phyloP scores from a whole-genome alignment of 768 basidiomycete genomes.

The Suillus bovinus region DNA sequence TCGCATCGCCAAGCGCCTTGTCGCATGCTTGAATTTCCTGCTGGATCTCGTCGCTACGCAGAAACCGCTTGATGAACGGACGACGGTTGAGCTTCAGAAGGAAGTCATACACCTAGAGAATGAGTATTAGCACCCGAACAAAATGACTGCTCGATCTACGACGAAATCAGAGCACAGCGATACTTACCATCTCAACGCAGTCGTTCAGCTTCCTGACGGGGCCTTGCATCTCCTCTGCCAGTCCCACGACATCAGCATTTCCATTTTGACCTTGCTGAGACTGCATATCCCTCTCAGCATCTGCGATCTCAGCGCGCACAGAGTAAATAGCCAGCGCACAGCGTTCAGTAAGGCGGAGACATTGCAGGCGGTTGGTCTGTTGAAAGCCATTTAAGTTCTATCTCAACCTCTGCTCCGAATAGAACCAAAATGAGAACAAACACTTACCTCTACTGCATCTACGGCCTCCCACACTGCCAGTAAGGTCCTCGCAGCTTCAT shows the following conservation, averaged over 20 bases:
- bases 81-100: conserved; percentile 59
- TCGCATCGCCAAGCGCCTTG: conserved; percentile 51
- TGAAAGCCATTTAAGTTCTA: neutral
- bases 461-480: conserved; percentile 67
- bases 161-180: neutral
- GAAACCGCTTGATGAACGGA: conserved; percentile 77
- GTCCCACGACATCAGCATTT: conserved; percentile 24
- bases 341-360: conserved; percentile 69
- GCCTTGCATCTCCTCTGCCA: conserved; percentile 47
- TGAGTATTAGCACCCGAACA: neutral
- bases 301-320: conserved; percentile 58
- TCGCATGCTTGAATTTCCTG: conserved; percentile 54
- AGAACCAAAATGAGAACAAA: neutral
- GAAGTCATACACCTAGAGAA: conserved; percentile 48
- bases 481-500: conserved; percentile 50
- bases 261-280: neutral
- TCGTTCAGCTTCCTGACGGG: conserved; percentile 48
- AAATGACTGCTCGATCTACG: neutral
- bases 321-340: conserved; percentile 69
- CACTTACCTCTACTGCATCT: conserved; percentile 59
- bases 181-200: conserved; percentile 47
- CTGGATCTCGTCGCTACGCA: conserved; percentile 70
- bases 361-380: conserved; percentile 68
- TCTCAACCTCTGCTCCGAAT: neutral
- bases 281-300: conserved; percentile 43